Evolutionary conservation across 805 yeast genomes (phyloP).

Genomic region (Maudiozyma serrabonitensis): DNA sequence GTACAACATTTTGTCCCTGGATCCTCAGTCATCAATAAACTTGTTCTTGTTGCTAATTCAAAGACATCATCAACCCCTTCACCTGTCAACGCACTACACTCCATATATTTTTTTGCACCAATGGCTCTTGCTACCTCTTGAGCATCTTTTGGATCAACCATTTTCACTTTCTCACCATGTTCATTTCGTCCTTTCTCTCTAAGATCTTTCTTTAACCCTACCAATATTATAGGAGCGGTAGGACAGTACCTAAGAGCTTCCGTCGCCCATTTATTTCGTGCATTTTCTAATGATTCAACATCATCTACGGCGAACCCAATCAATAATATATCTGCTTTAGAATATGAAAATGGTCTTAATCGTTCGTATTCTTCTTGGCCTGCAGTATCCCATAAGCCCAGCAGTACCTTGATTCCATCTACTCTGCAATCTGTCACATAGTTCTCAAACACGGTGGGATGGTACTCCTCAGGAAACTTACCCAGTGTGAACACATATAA

Average conservation of each 20-base stretch:
- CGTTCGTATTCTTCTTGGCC: conserved; percentile 95
- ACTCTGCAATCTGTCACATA: conserved; percentile 91
- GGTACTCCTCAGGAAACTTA: conserved; percentile 85
- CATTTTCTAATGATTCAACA: conserved; percentile 77
- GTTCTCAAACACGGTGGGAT: conserved; percentile 91
- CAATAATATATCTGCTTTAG: conserved; percentile 76
- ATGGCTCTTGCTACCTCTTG: conserved; percentile 63
- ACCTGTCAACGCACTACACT: conserved; percentile 86
- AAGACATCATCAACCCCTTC: conserved; percentile 93
- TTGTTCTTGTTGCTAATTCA: conserved; percentile 81
- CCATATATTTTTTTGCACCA: conserved; percentile 76
- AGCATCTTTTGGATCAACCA: conserved; percentile 48
- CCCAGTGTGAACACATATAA: conserved; percentile 89
- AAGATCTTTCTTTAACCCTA: conserved; percentile 80
- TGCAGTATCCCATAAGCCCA: conserved; percentile 93
- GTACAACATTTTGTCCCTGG: conserved; percentile 33
- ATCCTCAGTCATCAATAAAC: conserved; percentile 47
- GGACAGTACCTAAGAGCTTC: conserved; percentile 80
- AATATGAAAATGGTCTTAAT: conserved; percentile 76
- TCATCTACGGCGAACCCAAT: conserved; percentile 81
- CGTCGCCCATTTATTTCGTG: conserved; percentile 75
- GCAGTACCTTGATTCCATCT: conserved; percentile 82
- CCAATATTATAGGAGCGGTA: conserved; percentile 61
- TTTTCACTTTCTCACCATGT: conserved; percentile 28
- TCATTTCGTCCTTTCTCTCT: conserved; percentile 33